These are phyloP conservation scores for Salvia hispanica DNA, from an alignment of 257 asterid genomes.

Conservation along the genomic window DNA sequence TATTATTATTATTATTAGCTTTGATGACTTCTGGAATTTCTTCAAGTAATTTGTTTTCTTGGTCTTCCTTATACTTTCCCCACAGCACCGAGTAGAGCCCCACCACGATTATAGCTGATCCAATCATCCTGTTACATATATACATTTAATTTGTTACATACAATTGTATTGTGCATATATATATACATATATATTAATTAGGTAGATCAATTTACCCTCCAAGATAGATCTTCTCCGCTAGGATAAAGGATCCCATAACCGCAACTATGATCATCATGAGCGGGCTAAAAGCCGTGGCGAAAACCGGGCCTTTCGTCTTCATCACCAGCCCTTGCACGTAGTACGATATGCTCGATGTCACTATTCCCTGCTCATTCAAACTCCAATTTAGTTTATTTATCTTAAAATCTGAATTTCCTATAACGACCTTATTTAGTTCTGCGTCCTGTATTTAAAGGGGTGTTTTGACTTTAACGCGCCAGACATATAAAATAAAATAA, in stretches of 20 bases:
- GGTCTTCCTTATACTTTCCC: slow-evolving; percentile 67
- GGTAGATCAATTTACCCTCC: slow-evolving; percentile 60
- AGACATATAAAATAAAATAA: too few species aligned
- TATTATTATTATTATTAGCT: slow-evolving; percentile 26
- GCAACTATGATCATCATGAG: slow-evolving; percentile 88
- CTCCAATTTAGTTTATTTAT: too few species aligned
- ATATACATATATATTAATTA: too few species aligned
- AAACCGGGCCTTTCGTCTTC: slow-evolving; percentile 81
- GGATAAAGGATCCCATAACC: slow-evolving; percentile 69
- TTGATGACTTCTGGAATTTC: slow-evolving; percentile 52
- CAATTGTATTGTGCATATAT: too few species aligned
- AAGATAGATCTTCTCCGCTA: slow-evolving; percentile 64
- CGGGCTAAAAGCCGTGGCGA: slow-evolving; percentile 85
- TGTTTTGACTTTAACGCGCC: too few species aligned
- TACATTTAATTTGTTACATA: too few species aligned
- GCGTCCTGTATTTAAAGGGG: too few species aligned
- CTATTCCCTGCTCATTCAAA: slow-evolving; percentile 56
- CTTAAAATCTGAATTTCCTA: too few species aligned
- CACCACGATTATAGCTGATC: slow-evolving; percentile 50
- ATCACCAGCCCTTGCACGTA: slow-evolving; percentile 92
- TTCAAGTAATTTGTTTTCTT: slow-evolving; percentile 33
- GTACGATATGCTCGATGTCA: slow-evolving; percentile 80
- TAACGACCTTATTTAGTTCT: too few species aligned
- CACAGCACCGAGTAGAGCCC: slow-evolving; percentile 62
- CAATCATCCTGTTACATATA: slow-evolving; percentile 42